phyloP scores from a whole-genome alignment of 1,284 basidiomycete species.

The Trichosporon faecale region DNA sequence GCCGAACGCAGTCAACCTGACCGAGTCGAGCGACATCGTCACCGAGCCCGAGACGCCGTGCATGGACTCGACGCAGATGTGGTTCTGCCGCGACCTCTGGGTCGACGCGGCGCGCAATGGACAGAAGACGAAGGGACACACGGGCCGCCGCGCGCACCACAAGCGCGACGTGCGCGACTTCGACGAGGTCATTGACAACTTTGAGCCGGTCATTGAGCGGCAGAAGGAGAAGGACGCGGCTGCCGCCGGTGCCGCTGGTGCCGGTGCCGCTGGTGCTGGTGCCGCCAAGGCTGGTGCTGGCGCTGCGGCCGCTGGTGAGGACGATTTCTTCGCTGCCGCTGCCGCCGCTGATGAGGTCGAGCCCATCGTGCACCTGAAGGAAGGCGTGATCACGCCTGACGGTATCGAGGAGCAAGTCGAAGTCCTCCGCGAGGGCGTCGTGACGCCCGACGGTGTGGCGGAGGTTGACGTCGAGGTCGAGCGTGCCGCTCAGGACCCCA shows the following conservation, averaged over 20 bases:
- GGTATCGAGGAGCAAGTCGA: constrained; percentile 19
- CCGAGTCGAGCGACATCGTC: constrained; percentile 60
- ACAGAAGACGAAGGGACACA: constrained; percentile 49
- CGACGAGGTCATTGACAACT: constrained; percentile 29
- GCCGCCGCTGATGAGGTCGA: neutral
- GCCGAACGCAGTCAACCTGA: constrained; percentile 70
- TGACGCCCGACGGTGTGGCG: neutral
- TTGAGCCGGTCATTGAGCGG: constrained; percentile 31
- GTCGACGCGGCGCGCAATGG: constrained; percentile 72
- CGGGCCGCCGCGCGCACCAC: constrained; percentile 12
- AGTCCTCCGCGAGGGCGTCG: constrained; percentile 3
- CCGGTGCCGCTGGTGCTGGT: neutral
- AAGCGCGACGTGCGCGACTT: constrained; percentile 24
- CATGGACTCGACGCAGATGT: constrained; percentile 88
- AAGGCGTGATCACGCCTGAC: constrained; percentile 26
- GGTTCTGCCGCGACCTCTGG: constrained; percentile 95
- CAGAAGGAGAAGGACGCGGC: constrained; percentile 16
- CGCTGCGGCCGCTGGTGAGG: neutral
- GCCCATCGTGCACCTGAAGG: neutral
- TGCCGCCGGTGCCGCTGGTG: neutral
- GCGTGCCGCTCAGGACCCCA: neutral
- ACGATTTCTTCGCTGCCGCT: neutral
- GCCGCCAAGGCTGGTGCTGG: neutral
- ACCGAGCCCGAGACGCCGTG: constrained; percentile 72
- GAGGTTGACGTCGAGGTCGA: constrained; percentile 17